phyloP scores from a whole-genome alignment of 805 yeast species.

The Yamadazyma paraphyllophila region DNA sequence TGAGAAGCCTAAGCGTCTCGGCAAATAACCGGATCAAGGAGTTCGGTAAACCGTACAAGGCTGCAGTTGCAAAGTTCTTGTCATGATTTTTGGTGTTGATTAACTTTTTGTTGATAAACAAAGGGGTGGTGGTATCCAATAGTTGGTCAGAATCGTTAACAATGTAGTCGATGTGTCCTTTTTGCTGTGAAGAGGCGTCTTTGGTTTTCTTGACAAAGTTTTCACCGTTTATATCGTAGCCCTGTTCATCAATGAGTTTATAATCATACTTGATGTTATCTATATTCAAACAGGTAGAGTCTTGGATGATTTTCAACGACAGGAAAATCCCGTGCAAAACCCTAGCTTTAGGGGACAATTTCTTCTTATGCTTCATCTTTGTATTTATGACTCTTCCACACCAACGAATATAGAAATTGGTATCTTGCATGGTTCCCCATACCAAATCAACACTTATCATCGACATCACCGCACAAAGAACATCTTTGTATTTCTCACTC shows the following conservation, averaged over 20 bases:
- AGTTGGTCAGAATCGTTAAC: constrained; percentile 13
- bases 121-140: constrained; percentile 27
- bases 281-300: constrained; percentile 56
- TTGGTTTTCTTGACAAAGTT: constrained; percentile 19
- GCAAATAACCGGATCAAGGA: constrained; percentile 71
- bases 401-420: constrained; percentile 69
- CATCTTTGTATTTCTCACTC: constrained; percentile 74
- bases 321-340: constrained; percentile 76
- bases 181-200: not conserved
- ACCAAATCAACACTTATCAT: constrained; percentile 88
- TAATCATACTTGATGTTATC: constrained; percentile 27
- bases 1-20: constrained; percentile 64
- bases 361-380: constrained; percentile 63
- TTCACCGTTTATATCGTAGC: constrained; percentile 37
- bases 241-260: constrained; percentile 26
- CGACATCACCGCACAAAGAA: constrained; percentile 75
- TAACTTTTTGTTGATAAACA: constrained; percentile 41
- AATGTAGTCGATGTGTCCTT: constrained; percentile 19
- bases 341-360: constrained; percentile 71
- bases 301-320: constrained; percentile 72
- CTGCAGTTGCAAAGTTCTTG: constrained; percentile 69
- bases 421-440: constrained; percentile 88
- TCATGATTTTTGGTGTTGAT: constrained; percentile 50
- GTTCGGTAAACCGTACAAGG: constrained; percentile 81
- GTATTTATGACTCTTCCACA: constrained; percentile 73